A percentile compares a stretch with the other conserved stretches of the same genome.
These are phyloP conservation scores for Talaromyces liani DNA, from an alignment of 495 filamentous ascomycete species.

Conservation along the genomic window DNA sequence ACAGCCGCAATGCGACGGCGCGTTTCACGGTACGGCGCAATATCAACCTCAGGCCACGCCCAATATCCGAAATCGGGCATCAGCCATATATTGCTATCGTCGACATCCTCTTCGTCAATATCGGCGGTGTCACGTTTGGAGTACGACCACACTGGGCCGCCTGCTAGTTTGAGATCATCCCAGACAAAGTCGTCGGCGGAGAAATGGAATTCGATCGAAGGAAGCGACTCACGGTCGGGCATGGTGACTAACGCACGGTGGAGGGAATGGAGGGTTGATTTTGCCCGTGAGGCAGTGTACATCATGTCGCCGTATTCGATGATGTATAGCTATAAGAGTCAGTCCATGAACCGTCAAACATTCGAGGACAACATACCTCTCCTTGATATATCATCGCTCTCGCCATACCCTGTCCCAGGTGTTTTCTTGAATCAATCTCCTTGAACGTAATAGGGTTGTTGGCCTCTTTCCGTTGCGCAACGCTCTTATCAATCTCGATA, in stretches of 20 bases:
- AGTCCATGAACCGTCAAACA: not conserved
- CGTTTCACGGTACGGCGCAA: constrained; percentile 52
- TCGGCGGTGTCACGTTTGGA: constrained; percentile 35
- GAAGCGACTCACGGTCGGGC: constrained; percentile 38
- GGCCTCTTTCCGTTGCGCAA: constrained; percentile 12
- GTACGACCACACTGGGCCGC: constrained; percentile 15
- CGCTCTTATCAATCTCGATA: constrained; percentile 32
- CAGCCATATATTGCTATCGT: constrained; percentile 50
- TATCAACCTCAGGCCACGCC: constrained; percentile 57
- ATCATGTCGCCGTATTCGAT: constrained; percentile 24
- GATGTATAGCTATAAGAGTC: constrained; percentile 26
- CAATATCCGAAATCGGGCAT: constrained; percentile 80
- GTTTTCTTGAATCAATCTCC: constrained; percentile 19
- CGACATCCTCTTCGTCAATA: constrained; percentile 29
- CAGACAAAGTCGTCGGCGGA: constrained; percentile 29
- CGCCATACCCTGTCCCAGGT: constrained; percentile 15
- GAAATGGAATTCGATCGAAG: constrained; percentile 58
- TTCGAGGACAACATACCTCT: constrained; percentile 12
- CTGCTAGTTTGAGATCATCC: constrained; percentile 4
- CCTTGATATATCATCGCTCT: constrained; percentile 29
- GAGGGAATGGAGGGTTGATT: constrained; percentile 32
- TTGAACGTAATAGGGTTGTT: constrained; percentile 16
- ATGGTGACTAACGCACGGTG: constrained; percentile 37
- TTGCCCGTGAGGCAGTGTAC: constrained; percentile 17
- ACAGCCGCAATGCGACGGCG: constrained; percentile 29